Evolutionary conservation across 1,284 basidiomycete genomes (phyloP).

Genomic region (Sanghuangporus weigelae): DNA sequence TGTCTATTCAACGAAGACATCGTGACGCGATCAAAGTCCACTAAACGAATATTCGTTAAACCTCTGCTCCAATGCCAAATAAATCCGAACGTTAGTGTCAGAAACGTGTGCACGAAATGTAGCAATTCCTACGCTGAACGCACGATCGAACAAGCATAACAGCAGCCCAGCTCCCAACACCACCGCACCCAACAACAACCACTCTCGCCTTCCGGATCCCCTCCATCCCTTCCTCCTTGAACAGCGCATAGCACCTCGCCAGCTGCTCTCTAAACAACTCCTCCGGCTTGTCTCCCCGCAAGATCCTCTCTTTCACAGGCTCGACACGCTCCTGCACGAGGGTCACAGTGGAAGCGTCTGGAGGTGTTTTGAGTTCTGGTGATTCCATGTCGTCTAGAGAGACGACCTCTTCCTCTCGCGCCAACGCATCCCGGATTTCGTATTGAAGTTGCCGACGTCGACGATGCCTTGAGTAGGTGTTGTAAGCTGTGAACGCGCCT

Average conservation of each 20-base stretch:
- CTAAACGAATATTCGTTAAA: slow-evolving; percentile 63
- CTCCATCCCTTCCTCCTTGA: slow-evolving; percentile 87
- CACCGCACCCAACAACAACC: slow-evolving; percentile 91
- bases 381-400: slow-evolving; percentile 7
- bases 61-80: slow-evolving; percentile 41
- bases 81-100: not conserved
- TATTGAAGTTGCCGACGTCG: slow-evolving; percentile 51
- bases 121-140: slow-evolving; percentile 30
- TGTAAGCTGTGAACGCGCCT: slow-evolving; percentile 50
- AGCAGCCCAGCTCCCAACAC: slow-evolving; percentile 94
- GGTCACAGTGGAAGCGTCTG: slow-evolving; percentile 1
- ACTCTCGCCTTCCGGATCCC: slow-evolving; percentile 75
- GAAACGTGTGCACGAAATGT: not conserved
- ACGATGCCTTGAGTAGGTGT: slow-evolving; percentile 40
- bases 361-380: slow-evolving; percentile 9
- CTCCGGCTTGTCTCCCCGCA: slow-evolving; percentile 3
- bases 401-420: slow-evolving; percentile 5
- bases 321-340: slow-evolving; percentile 7
- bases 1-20: slow-evolving; percentile 92
- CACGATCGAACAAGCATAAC: slow-evolving; percentile 89
- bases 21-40: slow-evolving; percentile 93
- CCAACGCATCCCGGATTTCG: slow-evolving; percentile 35
- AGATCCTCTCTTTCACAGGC: slow-evolving; percentile 10
- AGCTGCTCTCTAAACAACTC: slow-evolving; percentile 81
- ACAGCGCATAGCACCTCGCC: slow-evolving; percentile 91